A percentile compares a stretch with the other conserved stretches of the same genome.
Conservation (phyloP, 148 eudicot species). For the Fallopia convolvulus region DNA sequence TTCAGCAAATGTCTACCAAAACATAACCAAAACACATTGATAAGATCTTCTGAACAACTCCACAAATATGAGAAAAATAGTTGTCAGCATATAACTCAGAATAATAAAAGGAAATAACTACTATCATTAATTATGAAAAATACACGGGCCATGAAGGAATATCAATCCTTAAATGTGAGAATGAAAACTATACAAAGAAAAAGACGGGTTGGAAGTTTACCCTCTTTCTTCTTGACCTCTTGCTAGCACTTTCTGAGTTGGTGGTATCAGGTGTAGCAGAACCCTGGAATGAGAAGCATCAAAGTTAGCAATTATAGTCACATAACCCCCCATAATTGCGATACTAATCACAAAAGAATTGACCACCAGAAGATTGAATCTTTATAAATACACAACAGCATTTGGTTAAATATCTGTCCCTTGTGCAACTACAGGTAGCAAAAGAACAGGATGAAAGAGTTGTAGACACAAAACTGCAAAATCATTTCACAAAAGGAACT, state of each 20-base stretch:
- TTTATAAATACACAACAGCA: background rate
- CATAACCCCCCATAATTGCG: background rate
- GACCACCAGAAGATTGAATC: background rate
- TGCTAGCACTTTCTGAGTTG: background rate
- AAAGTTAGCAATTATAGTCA: background rate
- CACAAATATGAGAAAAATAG: background rate
- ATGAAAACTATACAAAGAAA: background rate
- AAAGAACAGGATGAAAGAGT: background rate
- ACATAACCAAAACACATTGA: background rate
- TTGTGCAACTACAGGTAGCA: background rate
- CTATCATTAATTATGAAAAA: background rate
- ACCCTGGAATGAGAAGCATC: background rate
- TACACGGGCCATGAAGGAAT: background rate
- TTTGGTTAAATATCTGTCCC: background rate
- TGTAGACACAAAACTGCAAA: background rate
- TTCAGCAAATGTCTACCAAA: constrained; percentile 43
- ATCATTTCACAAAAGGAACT: background rate
- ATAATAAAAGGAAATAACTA: background rate
- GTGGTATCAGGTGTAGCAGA: constrained; percentile 1
- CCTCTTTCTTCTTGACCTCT: constrained; percentile 8
- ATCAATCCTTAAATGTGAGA: background rate
- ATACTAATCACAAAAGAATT: background rate
- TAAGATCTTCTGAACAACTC: background rate
- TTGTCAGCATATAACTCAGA: background rate
- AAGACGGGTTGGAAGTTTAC: background rate